Evolutionary conservation across 2,329 filamentous ascomycete genomes (phyloP), one percentile per base, ranked within the genome.

Genomic region (Fusarium transvaalense): DNA sequence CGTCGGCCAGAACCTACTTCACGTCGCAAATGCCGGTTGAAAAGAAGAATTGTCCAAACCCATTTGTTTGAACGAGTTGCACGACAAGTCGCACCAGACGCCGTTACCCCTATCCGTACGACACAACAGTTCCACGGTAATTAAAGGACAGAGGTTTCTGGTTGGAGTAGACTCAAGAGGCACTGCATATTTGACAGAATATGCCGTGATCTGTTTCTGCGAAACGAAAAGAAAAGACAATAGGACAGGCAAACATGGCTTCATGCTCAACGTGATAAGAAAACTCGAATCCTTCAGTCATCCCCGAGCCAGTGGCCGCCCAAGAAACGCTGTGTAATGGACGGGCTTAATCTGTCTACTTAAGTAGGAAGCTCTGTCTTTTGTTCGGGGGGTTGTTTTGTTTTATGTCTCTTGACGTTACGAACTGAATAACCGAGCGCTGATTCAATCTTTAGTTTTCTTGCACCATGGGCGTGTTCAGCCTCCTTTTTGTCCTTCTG

Each of bases 401-500:
- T 48, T 29, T 48, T n/a, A 55, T 51, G 31, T 48, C 23, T 45
- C 43, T 47, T 45, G 34, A 61, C 29, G 23, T 25, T 25, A 45
- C 52, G 21, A 66, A 31, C 53, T 43, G 42, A 53, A 56, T 34
- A 46, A 66, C 39, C 41, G 52, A 63, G 55, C 34, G n/a, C 55
- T 17, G 38, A 68, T 68, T 62, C 64, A 71, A 39, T 71, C 64
- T 65, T 63, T 61, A 29, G n/a, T 29, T 27, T 39, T 17, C 52
- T 27, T 56, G 52, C 42, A 73, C 8, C 52, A 74, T 74, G 71
- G 63, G 62, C 50, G 61, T 66, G 34, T 57, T 56, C 8, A 68
- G 38, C 56, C 46, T 64, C 25, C 15, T 70, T 17, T 23, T 66
- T 37, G 50, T 56, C 19, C 43, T 74, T 48, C 55, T 71, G 37